phyloP scores from a whole-genome alignment of 2,329 filamentous ascomycete species.

The Neoarthrinium moseri region DNA sequence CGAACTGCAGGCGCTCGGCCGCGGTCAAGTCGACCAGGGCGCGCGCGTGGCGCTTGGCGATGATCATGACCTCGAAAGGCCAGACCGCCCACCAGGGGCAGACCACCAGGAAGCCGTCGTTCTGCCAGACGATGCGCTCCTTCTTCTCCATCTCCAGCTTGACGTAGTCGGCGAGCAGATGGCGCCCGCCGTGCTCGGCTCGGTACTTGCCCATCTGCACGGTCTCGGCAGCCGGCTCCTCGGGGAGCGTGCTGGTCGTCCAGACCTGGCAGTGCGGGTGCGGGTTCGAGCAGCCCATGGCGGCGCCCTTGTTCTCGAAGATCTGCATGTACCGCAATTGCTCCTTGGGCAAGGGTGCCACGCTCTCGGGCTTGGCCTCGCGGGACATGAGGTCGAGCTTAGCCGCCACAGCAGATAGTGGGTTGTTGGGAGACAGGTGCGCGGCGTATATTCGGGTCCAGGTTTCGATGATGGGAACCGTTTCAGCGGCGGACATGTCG shows the following conservation, averaged over 20 bases:
- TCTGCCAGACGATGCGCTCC: slow-evolving; percentile 87
- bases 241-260: slow-evolving; percentile 87
- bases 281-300: slow-evolving; percentile 98
- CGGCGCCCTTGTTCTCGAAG: slow-evolving; percentile 96
- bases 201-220: slow-evolving; percentile 77
- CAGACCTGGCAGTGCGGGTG: slow-evolving; percentile 97
- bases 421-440: slow-evolving; percentile 72
- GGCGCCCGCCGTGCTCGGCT: slow-evolving; percentile 66
- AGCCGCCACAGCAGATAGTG: slow-evolving; percentile 48
- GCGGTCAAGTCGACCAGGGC: slow-evolving; percentile 78
- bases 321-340: slow-evolving; percentile 98
- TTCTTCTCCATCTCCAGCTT: slow-evolving; percentile 76
- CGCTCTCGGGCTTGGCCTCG: slow-evolving; percentile 32
- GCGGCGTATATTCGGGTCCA: slow-evolving; percentile 90
- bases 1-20: slow-evolving; percentile 70
- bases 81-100: slow-evolving; percentile 98
- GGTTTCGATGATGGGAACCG: slow-evolving; percentile 78
- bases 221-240: slow-evolving; percentile 82
- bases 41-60: slow-evolving; percentile 80
- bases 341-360: slow-evolving; percentile 56
- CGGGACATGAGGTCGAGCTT: slow-evolving; percentile 36
- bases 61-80: slow-evolving; percentile 93
- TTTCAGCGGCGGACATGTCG: slow-evolving; percentile 76
- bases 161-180: slow-evolving; percentile 85
- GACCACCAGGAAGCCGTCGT: slow-evolving; percentile 78